Evolutionary conservation across 306 rosid genomes (phyloP), one percentile per base, ranked within the genome.

Genomic region (Heteromeles arbutifolia): DNA sequence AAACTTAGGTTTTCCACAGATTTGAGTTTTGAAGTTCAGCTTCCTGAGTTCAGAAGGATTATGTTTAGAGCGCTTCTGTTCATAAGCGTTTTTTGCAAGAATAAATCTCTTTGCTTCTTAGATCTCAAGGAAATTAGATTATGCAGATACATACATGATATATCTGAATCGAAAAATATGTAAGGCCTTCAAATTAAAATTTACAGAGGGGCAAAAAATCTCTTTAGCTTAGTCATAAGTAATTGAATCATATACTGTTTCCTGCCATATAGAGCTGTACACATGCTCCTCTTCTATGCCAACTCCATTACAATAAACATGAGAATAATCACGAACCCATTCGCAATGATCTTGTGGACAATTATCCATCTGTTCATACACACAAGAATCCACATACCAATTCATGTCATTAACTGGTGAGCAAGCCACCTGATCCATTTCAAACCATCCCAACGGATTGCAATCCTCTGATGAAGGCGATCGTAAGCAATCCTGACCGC

Each of bases 401-500:
- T 84, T 76, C 77, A 76, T 41, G 62, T 82, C 83, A 67, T 77
- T 78, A 25, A 75, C 68, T 24, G 83, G 31, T 39, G 68, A 77
- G 24, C 80, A 81, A 77, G 86, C 67, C 34, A 48, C 69, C 65
- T 66, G 72, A 22, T 79, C 86, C 76, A 74, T 71, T 34, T 79
- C 85, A 74, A 74, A 62, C 80, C 84, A 83, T 25, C 69, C 69
- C 39, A 44, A 22, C 58, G 75, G 50, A 68, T 80, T 72, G 37
- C 15, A 28, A 43, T 50, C 78, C 80, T 14, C 72, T 56, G 31
- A 11, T 63, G 67, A 80, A 4, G 67, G 34, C 45, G 83, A 78
- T 4, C 70, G 62, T 39, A 77, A 85, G 77, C 73, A 83, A 73
- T 79, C 84, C 11, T 77, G 86, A 65, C 70, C 78, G 52, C 22